Percentiles rank a stretch among this genome's conserved stretches.
These are phyloP conservation scores for Penicillium nucicola DNA, from an alignment of 495 filamentous ascomycete genomes.

Conservation along the genomic window DNA sequence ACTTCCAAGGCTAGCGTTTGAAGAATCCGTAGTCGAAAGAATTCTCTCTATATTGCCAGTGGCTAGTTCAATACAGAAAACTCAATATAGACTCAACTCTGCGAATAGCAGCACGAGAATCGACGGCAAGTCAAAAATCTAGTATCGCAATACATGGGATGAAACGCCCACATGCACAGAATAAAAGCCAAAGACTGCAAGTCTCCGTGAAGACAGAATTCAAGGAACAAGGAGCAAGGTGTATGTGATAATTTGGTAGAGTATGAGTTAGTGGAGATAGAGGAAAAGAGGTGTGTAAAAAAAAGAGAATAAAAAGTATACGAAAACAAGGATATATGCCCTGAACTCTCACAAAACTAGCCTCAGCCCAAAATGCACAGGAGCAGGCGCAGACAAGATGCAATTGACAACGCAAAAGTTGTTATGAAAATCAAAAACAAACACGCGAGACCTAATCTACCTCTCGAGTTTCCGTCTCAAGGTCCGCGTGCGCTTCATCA, in stretches of 20 bases:
- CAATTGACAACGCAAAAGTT: conserved; percentile 15
- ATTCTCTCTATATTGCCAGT: not conserved
- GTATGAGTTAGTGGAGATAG: conserved; percentile 9
- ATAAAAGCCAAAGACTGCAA: not conserved
- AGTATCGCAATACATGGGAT: conserved; percentile 18
- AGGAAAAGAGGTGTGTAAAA: conserved; percentile 2
- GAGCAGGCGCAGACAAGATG: conserved; percentile 24
- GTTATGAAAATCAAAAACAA: conserved; percentile 11
- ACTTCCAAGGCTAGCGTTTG: too few relatives aligned
- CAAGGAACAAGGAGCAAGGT: not conserved
- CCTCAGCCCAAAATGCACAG: conserved; percentile 24
- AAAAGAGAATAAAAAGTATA: conserved; percentile 14
- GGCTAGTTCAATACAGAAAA: not conserved
- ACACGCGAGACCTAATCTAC: conserved; percentile 20
- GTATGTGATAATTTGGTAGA: conserved; percentile 18
- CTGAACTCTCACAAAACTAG: conserved; percentile 21
- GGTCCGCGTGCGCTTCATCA: conserved; percentile 88
- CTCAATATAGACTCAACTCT: not conserved
- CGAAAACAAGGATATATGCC: conserved; percentile 22
- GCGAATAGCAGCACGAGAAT: not conserved
- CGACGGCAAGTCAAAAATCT: conserved; percentile 15
- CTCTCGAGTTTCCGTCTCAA: conserved; percentile 81
- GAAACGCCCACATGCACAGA: conserved; percentile 6
- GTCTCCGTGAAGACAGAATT: not conserved
- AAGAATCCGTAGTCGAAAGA: not conserved